Evolutionary conservation across 2,329 filamentous ascomycete species (phyloP), one percentile per base, ranked within the genome.

Genomic region (Aulographum hederae): DNA sequence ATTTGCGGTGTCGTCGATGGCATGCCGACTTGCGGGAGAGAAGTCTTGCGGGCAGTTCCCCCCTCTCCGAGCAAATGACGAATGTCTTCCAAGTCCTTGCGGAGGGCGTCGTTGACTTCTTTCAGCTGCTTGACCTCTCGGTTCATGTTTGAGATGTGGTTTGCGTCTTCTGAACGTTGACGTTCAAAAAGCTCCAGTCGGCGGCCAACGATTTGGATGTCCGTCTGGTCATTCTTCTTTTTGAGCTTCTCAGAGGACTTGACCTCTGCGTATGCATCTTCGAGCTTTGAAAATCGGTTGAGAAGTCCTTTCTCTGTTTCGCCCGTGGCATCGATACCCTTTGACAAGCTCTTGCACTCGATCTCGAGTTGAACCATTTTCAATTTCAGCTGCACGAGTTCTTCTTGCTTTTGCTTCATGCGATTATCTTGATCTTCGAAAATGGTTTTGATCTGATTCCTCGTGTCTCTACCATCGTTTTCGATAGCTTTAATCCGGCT

Each of bases 361-460:
- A 21, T 32, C 31, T 18, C 23, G 19, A 26, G n/a, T n/a, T n/a
- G n/a, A n/a, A n/a, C n/a, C n/a, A n/a, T n/a, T n/a, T n/a, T n/a
- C n/a, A n/a, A n/a, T n/a, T n/a, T n/a, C n/a, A n/a, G n/a, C n/a
- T n/a, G n/a, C n/a, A 18, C 31, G 6, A 32, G 21, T 16, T 25
- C 11, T 26, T 18, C 21, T 6, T 26, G 27, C 15, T 25, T 21
- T 13, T 17, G 13, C n/a, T 32, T 18, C 11, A 18, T 20, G 13
- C 23, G 18, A 10, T 5, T 17, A 18, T 32, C 31, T n/a, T 32
- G 20, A 13, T 32, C 31, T 12, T 26, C 31, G 19, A 32, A 18
- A 2, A 25, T n/a, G 6, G 19, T 18, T n/a, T 17, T 12, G 23
- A 32, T 18, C n/a, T 13, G 3, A n/a, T 26, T 18, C 15, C 8